phyloP scores from a whole-genome alignment of 495 filamentous ascomycete genomes.

The Saxophila tyrrhenica region DNA sequence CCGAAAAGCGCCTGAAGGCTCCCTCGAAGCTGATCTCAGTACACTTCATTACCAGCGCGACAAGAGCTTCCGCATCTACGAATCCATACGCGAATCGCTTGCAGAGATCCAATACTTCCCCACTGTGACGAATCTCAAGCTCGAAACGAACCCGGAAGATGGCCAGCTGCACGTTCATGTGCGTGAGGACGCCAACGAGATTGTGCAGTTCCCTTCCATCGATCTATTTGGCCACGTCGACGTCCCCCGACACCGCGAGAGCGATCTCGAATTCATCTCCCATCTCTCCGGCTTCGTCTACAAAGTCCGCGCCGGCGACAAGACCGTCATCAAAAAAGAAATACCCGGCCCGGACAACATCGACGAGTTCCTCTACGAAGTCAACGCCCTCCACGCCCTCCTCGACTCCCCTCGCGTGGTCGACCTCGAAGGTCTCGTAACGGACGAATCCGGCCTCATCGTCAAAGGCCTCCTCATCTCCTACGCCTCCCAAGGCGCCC shows the following conservation, averaged over 20 bases:
- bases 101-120: slow-evolving; percentile 88
- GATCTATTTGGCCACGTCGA: slow-evolving; percentile 64
- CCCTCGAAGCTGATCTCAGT: slow-evolving; percentile 73
- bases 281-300: slow-evolving; percentile 97
- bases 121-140: slow-evolving; percentile 90
- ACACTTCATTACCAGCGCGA: slow-evolving; percentile 75
- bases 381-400: slow-evolving; percentile 83
- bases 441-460: slow-evolving; percentile 60
- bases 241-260: slow-evolving; percentile 57
- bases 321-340: slow-evolving; percentile 87
- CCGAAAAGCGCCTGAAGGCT: slow-evolving; percentile 64
- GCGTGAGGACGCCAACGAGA: slow-evolving; percentile 95
- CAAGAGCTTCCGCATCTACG: slow-evolving; percentile 90
- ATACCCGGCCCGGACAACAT: slow-evolving; percentile 93
- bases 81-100: slow-evolving; percentile 86
- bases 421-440: slow-evolving; percentile 75
- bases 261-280: slow-evolving; percentile 69
- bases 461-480: slow-evolving; percentile 89
- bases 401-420: slow-evolving; percentile 66
- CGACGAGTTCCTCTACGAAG: slow-evolving; percentile 95
- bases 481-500: slow-evolving; percentile 71
- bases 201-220: slow-evolving; percentile 73
- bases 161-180: slow-evolving; percentile 92
- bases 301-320: slow-evolving; percentile 62
- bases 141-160: slow-evolving; percentile 63